phyloP scores from a whole-genome alignment of 2,329 filamentous ascomycete species.

The Phialemonium atrogriseum region DNA sequence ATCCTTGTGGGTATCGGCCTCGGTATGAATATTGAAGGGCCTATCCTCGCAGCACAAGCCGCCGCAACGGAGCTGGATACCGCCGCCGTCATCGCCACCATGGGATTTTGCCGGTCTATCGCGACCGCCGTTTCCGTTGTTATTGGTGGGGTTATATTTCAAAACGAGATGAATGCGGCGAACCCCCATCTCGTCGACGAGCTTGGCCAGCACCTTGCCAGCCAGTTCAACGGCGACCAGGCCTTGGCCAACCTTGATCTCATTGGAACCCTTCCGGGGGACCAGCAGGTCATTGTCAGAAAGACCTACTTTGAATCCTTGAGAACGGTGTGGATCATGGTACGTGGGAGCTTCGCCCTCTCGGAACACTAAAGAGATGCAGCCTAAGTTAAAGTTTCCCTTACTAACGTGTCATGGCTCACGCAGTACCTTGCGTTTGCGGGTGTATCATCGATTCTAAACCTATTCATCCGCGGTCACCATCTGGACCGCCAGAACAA shows the following conservation, averaged over 20 bases:
- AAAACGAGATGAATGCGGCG: slow-evolving; percentile 61
- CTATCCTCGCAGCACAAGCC: slow-evolving; percentile 60
- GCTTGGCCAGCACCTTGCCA: slow-evolving; percentile 33
- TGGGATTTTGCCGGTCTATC: slow-evolving; percentile 60
- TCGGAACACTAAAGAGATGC: neutral
- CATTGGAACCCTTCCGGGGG: slow-evolving; percentile 34
- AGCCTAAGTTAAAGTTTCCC: neutral
- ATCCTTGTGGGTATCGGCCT: slow-evolving; percentile 56
- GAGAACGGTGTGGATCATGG: slow-evolving; percentile 8
- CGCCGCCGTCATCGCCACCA: slow-evolving; percentile 59
- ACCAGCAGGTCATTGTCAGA: slow-evolving; percentile 24
- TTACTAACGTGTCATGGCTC: neutral
- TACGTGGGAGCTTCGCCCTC: slow-evolving; percentile 3
- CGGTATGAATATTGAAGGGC: slow-evolving; percentile 61
- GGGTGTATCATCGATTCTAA: slow-evolving; percentile 3
- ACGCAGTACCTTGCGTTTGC: slow-evolving; percentile 7
- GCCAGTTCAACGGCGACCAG: slow-evolving; percentile 38
- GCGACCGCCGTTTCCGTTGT: slow-evolving; percentile 62
- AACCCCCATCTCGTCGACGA: slow-evolving; percentile 35
- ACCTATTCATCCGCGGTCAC: slow-evolving; percentile 5
- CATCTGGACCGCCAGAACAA: slow-evolving; percentile 7
- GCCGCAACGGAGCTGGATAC: slow-evolving; percentile 54
- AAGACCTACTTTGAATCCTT: slow-evolving; percentile 6
- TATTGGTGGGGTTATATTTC: slow-evolving; percentile 70
- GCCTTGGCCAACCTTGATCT: slow-evolving; percentile 43